These are phyloP conservation scores for Xylaria sp. DNA, from an alignment of 2,329 filamentous ascomycete species.

Conservation along the genomic window DNA sequence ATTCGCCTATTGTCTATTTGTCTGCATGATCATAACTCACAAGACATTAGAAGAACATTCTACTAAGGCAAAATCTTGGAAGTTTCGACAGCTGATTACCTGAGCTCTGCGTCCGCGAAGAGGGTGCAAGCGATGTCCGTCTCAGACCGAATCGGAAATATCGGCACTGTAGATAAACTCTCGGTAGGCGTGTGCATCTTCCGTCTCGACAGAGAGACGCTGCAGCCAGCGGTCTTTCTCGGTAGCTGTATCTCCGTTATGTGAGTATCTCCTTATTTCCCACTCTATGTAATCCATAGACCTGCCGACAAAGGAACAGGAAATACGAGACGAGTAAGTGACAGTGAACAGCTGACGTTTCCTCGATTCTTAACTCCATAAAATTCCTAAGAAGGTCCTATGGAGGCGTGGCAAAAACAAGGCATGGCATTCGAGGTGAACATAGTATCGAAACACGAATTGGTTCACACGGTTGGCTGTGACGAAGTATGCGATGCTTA, in stretches of 20 bases:
- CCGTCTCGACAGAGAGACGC: conserved; percentile 43
- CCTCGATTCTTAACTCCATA: neutral
- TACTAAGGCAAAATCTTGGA: neutral
- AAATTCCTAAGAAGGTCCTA: neutral
- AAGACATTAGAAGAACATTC: neutral
- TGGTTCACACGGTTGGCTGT: no score
- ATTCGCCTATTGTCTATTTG: conserved; percentile 5
- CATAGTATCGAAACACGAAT: neutral
- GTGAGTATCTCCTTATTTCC: neutral
- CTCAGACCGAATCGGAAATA: neutral
- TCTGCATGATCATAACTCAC: neutral
- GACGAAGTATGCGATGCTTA: neutral
- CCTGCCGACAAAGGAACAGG: neutral
- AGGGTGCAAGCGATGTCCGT: neutral
- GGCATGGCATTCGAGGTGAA: neutral
- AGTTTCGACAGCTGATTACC: neutral
- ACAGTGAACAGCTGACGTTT: neutral
- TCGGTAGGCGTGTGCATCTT: conserved; percentile 47
- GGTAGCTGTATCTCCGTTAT: neutral
- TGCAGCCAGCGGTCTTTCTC: conserved; percentile 44
- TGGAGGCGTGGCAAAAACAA: conserved; percentile 2
- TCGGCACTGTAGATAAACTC: conserved; percentile 34
- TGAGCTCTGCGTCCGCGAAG: conserved; percentile 1
- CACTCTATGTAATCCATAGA: neutral
- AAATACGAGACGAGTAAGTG: neutral